phyloP scores from a whole-genome alignment of 768 basidiomycete genomes.

The Lactarius akahatsu region DNA sequence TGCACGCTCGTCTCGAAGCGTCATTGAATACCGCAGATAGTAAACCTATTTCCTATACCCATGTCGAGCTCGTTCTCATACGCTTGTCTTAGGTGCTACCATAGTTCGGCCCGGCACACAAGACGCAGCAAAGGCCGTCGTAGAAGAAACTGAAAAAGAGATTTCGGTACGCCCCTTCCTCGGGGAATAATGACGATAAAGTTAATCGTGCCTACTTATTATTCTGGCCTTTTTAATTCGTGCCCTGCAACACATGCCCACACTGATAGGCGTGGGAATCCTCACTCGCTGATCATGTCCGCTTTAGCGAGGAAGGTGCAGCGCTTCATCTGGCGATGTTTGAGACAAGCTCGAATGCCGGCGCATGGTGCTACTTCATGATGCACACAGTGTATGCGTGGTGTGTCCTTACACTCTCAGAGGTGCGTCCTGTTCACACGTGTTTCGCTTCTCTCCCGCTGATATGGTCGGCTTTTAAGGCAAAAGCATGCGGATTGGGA shows the following conservation, averaged over 20 bases:
- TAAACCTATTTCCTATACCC: slow-evolving; percentile 33
- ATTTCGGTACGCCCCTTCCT: slow-evolving; percentile 22
- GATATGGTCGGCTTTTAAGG: slow-evolving; percentile 6
- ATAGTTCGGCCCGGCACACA: slow-evolving; percentile 7
- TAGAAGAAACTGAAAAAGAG: slow-evolving; percentile 25
- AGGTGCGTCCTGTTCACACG: slow-evolving; percentile 45
- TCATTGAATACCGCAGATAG: slow-evolving; percentile 49
- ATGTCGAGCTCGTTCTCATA: slow-evolving; percentile 5
- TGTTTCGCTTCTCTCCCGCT: neutral
- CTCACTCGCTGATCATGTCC: slow-evolving; percentile 68
- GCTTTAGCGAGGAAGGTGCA: slow-evolving; percentile 67
- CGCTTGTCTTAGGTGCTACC: neutral
- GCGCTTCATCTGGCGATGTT: slow-evolving; percentile 72
- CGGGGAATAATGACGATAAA: neutral
- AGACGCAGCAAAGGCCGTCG: slow-evolving; percentile 8
- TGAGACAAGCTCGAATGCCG: slow-evolving; percentile 73
- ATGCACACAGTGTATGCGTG: slow-evolving; percentile 76
- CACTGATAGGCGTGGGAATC: slow-evolving; percentile 58
- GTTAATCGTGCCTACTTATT: slow-evolving; percentile 1
- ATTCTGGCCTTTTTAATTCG: slow-evolving; percentile 1
- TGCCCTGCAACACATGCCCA: neutral
- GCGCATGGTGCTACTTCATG: slow-evolving; percentile 78
- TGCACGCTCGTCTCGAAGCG: slow-evolving; percentile 61
- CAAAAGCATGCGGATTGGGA: slow-evolving; percentile 3
- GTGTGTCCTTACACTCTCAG: slow-evolving; percentile 59